phyloP scores from a whole-genome alignment of 495 filamentous ascomycete genomes.

The Aspergillus nidulans region DNA sequence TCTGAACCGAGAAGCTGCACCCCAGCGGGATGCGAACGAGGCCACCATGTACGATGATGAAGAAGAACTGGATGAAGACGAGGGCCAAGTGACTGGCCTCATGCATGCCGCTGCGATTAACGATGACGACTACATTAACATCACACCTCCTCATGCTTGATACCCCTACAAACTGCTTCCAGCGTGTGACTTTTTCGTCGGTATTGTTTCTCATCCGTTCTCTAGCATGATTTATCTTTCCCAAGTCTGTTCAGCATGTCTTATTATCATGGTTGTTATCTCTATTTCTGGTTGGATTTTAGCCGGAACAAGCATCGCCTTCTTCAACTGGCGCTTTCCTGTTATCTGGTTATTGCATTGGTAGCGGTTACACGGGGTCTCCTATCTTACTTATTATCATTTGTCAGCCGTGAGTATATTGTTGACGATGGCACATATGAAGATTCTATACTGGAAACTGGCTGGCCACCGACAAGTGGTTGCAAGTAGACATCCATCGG shows the following conservation, averaged over 20 bases:
- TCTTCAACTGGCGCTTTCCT: constrained; percentile 25
- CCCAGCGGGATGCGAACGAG: constrained; percentile 37
- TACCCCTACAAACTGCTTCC: constrained; percentile 25
- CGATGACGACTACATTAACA: constrained; percentile 48
- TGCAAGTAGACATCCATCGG: constrained; percentile 7
- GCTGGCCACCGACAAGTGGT: not conserved
- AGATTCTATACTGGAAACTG: constrained; percentile 13
- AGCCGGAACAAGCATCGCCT: constrained; percentile 10
- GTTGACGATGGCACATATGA: constrained; percentile 6
- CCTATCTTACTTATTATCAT: not conserved
- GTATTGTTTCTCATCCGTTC: constrained; percentile 6
- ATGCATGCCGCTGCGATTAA: constrained; percentile 51
- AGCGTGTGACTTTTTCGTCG: constrained; percentile 14
- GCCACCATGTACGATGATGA: constrained; percentile 55
- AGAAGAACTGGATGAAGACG: constrained; percentile 51
- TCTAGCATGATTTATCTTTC: constrained; percentile 8
- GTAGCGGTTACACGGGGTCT: constrained; percentile 17
- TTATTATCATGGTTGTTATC: constrained; percentile 6
- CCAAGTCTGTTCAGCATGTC: constrained; percentile 7
- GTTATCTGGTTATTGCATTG: constrained; percentile 33
- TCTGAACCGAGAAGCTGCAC: constrained; percentile 52
- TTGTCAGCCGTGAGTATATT: constrained; percentile 21
- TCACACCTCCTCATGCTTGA: constrained; percentile 40
- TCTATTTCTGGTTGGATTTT: constrained; percentile 6
- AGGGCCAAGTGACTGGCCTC: constrained; percentile 51